Percentiles rank a stretch among this genome's conserved stretches.
These are phyloP conservation scores for Trematosphaeria pertusa DNA, from an alignment of 2,329 filamentous ascomycete genomes.

Conservation along the genomic window DNA sequence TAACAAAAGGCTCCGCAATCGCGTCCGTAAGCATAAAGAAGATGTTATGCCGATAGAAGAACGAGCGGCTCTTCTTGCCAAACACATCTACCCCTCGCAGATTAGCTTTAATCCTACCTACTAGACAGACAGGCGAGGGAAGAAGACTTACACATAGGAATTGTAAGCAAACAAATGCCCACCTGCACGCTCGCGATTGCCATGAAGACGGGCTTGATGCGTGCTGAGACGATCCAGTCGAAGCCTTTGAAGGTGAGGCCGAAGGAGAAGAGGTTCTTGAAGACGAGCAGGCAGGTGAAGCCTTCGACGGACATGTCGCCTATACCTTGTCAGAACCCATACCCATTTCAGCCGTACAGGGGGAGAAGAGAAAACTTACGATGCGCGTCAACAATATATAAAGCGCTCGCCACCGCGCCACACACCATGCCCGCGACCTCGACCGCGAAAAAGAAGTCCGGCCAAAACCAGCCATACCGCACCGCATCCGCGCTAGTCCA, in stretches of 20 bases:
- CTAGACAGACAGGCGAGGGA: not conserved
- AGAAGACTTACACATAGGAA: constrained; percentile 76
- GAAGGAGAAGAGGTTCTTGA: constrained; percentile 95
- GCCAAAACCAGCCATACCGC: constrained; percentile 74
- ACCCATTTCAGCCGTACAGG: not conserved
- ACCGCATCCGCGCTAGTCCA: constrained; percentile 68
- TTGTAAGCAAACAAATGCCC: constrained; percentile 73
- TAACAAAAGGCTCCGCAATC: too few species aligned
- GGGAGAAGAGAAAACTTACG: constrained; percentile 54
- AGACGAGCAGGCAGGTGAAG: constrained; percentile 88
- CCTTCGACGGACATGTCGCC: constrained; percentile 83
- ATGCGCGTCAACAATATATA: constrained; percentile 94
- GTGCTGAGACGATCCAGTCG: constrained; percentile 74
- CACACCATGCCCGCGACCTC: constrained; percentile 92
- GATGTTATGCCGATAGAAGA: constrained; percentile 43
- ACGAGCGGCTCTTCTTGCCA: constrained; percentile 45
- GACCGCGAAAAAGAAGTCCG: constrained; percentile 82
- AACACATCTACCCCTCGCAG: constrained; percentile 33
- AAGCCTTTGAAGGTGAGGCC: constrained; percentile 83
- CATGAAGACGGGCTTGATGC: constrained; percentile 72
- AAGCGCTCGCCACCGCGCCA: constrained; percentile 81
- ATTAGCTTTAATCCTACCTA: constrained; percentile 1
- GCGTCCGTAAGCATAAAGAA: constrained; percentile 41
- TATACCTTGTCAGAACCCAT: constrained; percentile 38
- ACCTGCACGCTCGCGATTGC: constrained; percentile 79